Percentiles rank a stretch among this genome's conserved stretches.
phyloP scores from a whole-genome alignment of 371 early-diverging fungal species.

The Mortierella sp. region DNA sequence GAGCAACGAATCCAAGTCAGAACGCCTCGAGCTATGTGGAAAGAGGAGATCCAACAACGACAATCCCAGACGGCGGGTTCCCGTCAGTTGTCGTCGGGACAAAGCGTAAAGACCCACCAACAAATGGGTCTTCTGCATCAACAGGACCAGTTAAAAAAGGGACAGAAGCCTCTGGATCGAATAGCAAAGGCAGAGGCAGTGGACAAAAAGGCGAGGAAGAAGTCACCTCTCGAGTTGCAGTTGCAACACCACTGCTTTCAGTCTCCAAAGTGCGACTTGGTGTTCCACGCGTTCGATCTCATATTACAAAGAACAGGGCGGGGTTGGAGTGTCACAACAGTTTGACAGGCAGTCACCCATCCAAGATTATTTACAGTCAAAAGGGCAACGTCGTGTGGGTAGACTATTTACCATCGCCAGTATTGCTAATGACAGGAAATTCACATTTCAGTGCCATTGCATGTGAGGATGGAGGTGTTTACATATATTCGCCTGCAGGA shows the following conservation, averaged over 20 bases:
- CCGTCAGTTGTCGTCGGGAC: constrained; percentile 57
- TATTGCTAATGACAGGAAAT: constrained; percentile 71
- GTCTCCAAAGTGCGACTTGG: constrained; percentile 65
- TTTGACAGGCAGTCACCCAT: constrained; percentile 51
- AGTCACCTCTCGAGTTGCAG: constrained; percentile 48
- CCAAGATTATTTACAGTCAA: constrained; percentile 59
- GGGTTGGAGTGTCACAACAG: constrained; percentile 69
- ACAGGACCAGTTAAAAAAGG: constrained; percentile 24
- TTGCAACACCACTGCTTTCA: constrained; percentile 57
- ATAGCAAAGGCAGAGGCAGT: constrained; percentile 23
- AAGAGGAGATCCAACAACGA: constrained; percentile 37
- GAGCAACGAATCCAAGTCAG: too few relatives aligned
- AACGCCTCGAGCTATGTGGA: constrained; percentile 14
- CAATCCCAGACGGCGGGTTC: constrained; percentile 55
- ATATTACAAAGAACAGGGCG: constrained; percentile 51
- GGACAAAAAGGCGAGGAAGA: constrained; percentile 49
- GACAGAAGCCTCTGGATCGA: constrained; percentile 6
- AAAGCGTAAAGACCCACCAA: constrained; percentile 58
- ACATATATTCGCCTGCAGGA: constrained; percentile 75
- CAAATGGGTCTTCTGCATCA: constrained; percentile 13
- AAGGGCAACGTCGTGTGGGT: constrained; percentile 65
- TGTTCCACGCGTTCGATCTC: constrained; percentile 62
- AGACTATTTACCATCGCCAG: constrained; percentile 68
- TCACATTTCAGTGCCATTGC: constrained; percentile 66
- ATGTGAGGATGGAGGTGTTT: constrained; percentile 77